Evolutionary conservation across 371 early-diverging fungal species (phyloP), one percentile per base, ranked within the genome.

Genomic region (Mucor indicus): DNA sequence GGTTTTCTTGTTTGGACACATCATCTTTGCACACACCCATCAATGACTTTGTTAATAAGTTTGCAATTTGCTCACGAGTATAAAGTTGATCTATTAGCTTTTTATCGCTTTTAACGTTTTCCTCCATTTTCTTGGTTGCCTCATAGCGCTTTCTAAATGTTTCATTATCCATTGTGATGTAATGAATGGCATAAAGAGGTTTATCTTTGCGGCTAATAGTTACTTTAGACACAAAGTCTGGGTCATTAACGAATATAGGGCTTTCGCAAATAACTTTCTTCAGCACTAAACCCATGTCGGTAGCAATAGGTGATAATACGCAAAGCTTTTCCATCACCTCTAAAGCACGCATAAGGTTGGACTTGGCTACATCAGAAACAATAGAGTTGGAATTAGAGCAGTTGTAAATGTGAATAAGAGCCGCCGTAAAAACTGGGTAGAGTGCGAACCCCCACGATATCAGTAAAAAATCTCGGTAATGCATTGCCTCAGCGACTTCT

Each of bases 401-500:
- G 30, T 62, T 62, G 16, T 50, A 40, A 6, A 53, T 32, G 30
- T 62, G 59, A 13, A 62, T 58, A 3, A 58, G 16, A 3, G 50
- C 33, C 7, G 60, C 55, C 1, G 48, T 44, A 20, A 67, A 66
- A 1, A 58, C 42, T 13, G 65, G 53, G 25, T 75, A 67, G 11
- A 72, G 19, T 38, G 67, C 30, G 35, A 64, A 59, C 19, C 59
- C 64, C 47, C 72, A 59, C 1, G 57, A 53, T 1, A 60, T 43
- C 11, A 63, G 40, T 11, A 57, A 25, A 9, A 62, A 47, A 13
- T 62, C 62, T 8, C 50, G 39, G 9, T 53, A 57, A 7, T 57
- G 33, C 71, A 73, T 53, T n/a, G 22, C 43, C 22, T 55, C 51
- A 9, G 52, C 32, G 4, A 64, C 24, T 12, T 55, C 60, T 3